Evolutionary conservation across 2,329 filamentous ascomycete species (phyloP), one percentile per base, ranked within the genome.

Genomic region (Geosmithia flava): DNA sequence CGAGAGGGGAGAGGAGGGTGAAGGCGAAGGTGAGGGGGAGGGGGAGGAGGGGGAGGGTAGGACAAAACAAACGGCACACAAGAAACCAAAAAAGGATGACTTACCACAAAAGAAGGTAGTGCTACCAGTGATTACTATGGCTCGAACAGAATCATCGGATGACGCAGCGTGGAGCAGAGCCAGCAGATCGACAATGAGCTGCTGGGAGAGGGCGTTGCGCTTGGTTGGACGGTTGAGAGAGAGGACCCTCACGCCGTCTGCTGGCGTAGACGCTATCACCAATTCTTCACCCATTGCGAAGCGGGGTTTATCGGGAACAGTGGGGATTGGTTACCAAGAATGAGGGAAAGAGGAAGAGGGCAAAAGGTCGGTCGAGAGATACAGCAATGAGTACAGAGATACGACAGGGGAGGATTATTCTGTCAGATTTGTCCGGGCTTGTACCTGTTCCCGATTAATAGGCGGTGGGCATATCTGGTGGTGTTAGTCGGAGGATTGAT

Each of bases 141-240:
- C 66, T 39, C 60, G 58, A 43, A 69, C 57, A 3, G 45, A 48
- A 11, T 53, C 46, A 30, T 58, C 55, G 17, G 44, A 51, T 45
- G 52, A 55, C 23, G 48, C 56, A 23, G 42, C 48, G 45, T 45
- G 54, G 37, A 65, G 56, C 46, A 56, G 54, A 10, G 46, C 52
- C 16, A 69, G 56, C 4, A 77, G 59, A 44, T 75, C 65, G 49
- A 58, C 55, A 52, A 76, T 71, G 62, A 79, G 70, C 44, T 60
- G 58, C 48, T 68, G 64, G 2, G 75, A 79, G 49, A 81, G 69
- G 10, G 78, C 76, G 65, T 81, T 81, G 48, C 75, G 68, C 58
- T 80, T 79, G 44, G 68, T 64, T 2, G 74, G 76, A 2, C 77
- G 68, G 59, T 76, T 74, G 51, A 79, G 59, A 15, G 69, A 68